Evolutionary conservation across 192 early-diverging fungal genomes (phyloP), one percentile per base, ranked within the genome.

Genomic region (Umbelopsis sp.): DNA sequence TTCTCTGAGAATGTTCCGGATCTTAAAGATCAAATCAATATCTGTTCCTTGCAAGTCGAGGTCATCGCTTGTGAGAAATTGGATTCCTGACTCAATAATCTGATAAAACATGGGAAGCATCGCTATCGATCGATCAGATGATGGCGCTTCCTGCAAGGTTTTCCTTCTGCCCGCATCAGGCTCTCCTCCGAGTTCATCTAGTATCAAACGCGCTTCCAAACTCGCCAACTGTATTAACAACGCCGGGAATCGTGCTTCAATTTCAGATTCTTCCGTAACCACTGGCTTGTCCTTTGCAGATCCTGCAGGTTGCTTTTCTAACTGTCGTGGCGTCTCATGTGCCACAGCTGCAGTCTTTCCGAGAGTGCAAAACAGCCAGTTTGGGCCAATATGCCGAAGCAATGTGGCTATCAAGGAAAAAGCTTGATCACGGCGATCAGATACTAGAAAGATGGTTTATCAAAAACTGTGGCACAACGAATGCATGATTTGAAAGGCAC

Each of bases 61-160:
- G 12, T 61, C 55, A 16, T 61, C 55, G 18, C 13, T 18, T 15
- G 55, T 61, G 55, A 83, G 47, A 52, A 78, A 79, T 41, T 78
- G 73, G 22, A 83, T 83, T 7, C 76, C 66, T 18, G 49, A 70
- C 50, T 83, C 81, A 11, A 83, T 30, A 23, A 83, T 80, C 44
- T 74, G 71, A 55, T 78, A 83, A 72, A 72, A 78, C 18, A 75
- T 64, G 8, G 81, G 73, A 33, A 83, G 30, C 78, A 80, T 75
- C n/a, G 37, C 9, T n/a, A 75, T 47, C 30, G 75, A 73, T 13
- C 73, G 67, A 61, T 61, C 55, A 22, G 55, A 61, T 61, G 55
- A 11, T 18, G 55, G 30, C 15, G 21, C 55, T 12, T 41, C 41
- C n/a, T 77, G 21, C 52, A 51, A 25, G 0, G 30, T 27, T 12